Percentiles rank a stretch among this genome's conserved stretches.
Evolutionary conservation across 1,139 yeast species (phyloP).

Genomic region (Yamadazyma buinensis): DNA sequence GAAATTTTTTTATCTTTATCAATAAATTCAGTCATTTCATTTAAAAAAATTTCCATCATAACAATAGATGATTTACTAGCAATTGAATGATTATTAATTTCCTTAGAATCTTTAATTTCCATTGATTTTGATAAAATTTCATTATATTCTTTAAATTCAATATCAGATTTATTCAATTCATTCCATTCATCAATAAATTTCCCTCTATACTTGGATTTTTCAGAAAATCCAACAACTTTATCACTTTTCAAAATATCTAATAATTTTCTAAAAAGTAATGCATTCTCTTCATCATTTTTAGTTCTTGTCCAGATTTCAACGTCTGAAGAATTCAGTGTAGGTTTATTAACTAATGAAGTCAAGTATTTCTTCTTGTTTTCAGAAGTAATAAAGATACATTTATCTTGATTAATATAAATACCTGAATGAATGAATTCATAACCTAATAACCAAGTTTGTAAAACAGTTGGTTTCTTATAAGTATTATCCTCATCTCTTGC

Average conservation of each 20-base stretch:
- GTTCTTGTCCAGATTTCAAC: slow-evolving; percentile 75
- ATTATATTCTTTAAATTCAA: slow-evolving; percentile 52
- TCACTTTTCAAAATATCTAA: slow-evolving; percentile 46
- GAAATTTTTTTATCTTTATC: slow-evolving; percentile 82
- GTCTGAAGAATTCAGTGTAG: slow-evolving; percentile 36
- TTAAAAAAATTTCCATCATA: slow-evolving; percentile 79
- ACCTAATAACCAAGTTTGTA: slow-evolving; percentile 91
- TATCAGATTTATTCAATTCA: slow-evolving; percentile 37
- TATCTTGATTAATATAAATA: slow-evolving; percentile 59
- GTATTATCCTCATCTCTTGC: slow-evolving; percentile 86
- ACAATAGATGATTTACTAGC: slow-evolving; percentile 80
- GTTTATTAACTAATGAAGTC: slow-evolving; percentile 43
- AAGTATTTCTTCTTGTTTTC: slow-evolving; percentile 86
- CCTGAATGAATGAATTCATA: slow-evolving; percentile 94
- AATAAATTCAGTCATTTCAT: slow-evolving; percentile 82
- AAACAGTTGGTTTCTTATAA: slow-evolving; percentile 80
- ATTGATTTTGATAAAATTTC: slow-evolving; percentile 53
- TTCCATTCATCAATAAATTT: slow-evolving; percentile 81
- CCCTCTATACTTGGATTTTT: slow-evolving; percentile 77
- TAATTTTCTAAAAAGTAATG: slow-evolving; percentile 59
- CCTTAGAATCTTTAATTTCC: slow-evolving; percentile 80
- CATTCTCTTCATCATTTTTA: slow-evolving; percentile 77
- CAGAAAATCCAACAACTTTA: slow-evolving; percentile 55
- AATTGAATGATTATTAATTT: slow-evolving; percentile 57
- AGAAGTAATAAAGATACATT: slow-evolving; percentile 69